Percentiles rank a stretch among this genome's conserved stretches.
These are phyloP conservation scores for Umbilicaria muhlenbergii DNA, from an alignment of 495 filamentous ascomycete genomes.

Conservation along the genomic window DNA sequence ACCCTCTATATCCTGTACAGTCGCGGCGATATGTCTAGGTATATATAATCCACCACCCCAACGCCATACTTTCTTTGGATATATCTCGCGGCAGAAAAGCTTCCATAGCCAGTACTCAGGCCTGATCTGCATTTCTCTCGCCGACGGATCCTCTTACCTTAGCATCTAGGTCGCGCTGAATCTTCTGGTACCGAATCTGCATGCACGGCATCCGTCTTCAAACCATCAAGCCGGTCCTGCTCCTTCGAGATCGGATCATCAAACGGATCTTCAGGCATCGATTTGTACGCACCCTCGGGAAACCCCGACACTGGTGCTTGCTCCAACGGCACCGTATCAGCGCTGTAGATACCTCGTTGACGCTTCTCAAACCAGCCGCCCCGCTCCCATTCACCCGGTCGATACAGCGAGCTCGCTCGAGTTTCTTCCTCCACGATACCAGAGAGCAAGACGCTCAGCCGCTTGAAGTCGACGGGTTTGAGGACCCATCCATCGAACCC, in stretches of 20 bases:
- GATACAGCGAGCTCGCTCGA: slow-evolving; percentile 36
- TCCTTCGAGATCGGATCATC: slow-evolving; percentile 9
- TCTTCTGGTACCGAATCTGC: slow-evolving; percentile 5
- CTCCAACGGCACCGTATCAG: slow-evolving; percentile 9
- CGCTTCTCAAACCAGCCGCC: slow-evolving; percentile 51
- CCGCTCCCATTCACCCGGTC: slow-evolving; percentile 50
- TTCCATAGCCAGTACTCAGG: no score
- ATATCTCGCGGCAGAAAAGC: no score
- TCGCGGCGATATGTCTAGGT: no score
- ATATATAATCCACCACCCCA: no score
- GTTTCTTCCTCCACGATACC: slow-evolving; percentile 37
- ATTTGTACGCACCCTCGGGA: background rate
- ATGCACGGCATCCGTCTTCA: slow-evolving; percentile 13
- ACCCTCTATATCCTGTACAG: no score
- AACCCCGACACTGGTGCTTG: slow-evolving; percentile 4
- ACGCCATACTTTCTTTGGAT: no score
- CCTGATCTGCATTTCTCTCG: no score
- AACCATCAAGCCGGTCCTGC: slow-evolving; percentile 9
- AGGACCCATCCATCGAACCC: slow-evolving; percentile 89
- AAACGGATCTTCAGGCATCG: slow-evolving; percentile 6
- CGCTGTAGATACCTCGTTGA: slow-evolving; percentile 10
- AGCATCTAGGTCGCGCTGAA: slow-evolving; percentile 5
- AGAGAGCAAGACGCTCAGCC: slow-evolving; percentile 41
- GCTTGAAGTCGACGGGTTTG: slow-evolving; percentile 60
- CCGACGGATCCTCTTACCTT: no score